Percentiles rank a stretch among this genome's conserved stretches.
Conservation (phyloP, 2,329 filamentous ascomycete genomes). For the Periconia digitata region DNA sequence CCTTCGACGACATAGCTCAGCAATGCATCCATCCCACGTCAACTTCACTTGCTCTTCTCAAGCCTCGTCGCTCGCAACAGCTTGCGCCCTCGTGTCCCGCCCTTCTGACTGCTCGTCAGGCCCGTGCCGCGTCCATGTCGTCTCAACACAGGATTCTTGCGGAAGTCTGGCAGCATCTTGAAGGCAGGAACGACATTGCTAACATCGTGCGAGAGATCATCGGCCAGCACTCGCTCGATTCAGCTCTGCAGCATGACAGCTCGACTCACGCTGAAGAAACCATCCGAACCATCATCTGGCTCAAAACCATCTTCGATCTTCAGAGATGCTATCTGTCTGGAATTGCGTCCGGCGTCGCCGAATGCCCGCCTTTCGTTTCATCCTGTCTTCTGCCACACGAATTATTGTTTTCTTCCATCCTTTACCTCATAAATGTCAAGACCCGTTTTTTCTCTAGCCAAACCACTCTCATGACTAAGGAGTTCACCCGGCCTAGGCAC, state of each 20-base stretch:
- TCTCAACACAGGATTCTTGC: constrained; percentile 34
- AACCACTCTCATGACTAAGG: constrained; percentile 24
- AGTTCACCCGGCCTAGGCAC: constrained; percentile 21
- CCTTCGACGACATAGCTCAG: constrained; percentile 12
- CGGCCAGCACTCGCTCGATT: constrained; percentile 36
- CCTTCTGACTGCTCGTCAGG: constrained; percentile 11
- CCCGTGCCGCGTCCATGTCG: constrained; percentile 22
- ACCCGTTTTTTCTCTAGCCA: constrained; percentile 31
- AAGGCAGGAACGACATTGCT: constrained; percentile 36
- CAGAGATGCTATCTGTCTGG: constrained; percentile 40
- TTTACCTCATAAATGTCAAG: constrained; percentile 39
- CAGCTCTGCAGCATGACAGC: constrained; percentile 27
- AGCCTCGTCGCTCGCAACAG: constrained; percentile 18
- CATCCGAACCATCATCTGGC: constrained; percentile 36
- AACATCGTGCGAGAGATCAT: constrained; percentile 40
- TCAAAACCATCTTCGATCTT: constrained; percentile 41
- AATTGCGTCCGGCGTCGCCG: constrained; percentile 21
- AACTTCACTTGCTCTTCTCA: constrained; percentile 8
- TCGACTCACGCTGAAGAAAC: constrained; percentile 23
- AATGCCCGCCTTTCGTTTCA: constrained; percentile 32
- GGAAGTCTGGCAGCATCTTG: constrained; percentile 39
- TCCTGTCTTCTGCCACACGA: constrained; percentile 36
- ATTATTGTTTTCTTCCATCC: constrained; percentile 35
- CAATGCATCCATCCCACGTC: constrained; percentile 20
- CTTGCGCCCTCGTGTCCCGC: constrained; percentile 13